These are phyloP conservation scores for Cordyceps sp. DNA, from an alignment of 2,329 filamentous ascomycete genomes.

Conservation along the genomic window DNA sequence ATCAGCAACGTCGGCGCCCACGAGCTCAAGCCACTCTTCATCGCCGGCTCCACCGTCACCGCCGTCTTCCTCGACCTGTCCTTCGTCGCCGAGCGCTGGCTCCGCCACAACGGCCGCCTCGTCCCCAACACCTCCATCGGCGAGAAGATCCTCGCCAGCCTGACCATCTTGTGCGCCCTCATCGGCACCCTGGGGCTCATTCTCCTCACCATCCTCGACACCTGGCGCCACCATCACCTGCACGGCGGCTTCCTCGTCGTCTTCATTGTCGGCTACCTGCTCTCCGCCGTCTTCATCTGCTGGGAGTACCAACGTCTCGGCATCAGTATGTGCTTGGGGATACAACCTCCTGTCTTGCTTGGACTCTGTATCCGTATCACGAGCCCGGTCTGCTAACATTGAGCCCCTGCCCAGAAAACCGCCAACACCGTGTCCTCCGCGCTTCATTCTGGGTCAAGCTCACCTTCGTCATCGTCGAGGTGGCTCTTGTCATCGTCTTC, in stretches of 20 bases:
- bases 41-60: constrained; percentile 52
- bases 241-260: constrained; percentile 66
- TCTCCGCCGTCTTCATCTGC: constrained; percentile 79
- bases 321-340: constrained; percentile 39
- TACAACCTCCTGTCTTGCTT: not conserved
- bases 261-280: constrained; percentile 74
- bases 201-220: constrained; percentile 74
- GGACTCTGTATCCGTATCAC: not conserved
- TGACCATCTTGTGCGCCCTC: constrained; percentile 53
- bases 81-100: constrained; percentile 68
- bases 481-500: constrained; percentile 60
- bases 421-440: constrained; percentile 55
- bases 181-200: constrained; percentile 68
- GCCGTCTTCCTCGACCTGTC: constrained; percentile 67
- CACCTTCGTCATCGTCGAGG: constrained; percentile 64
- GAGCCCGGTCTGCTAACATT: not conserved
- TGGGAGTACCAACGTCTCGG: constrained; percentile 79
- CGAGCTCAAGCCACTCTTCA: constrained; percentile 60
- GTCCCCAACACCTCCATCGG: constrained; percentile 48
- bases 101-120: constrained; percentile 67
- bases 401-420: constrained; percentile 36
- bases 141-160: constrained; percentile 44
- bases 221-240: constrained; percentile 42
- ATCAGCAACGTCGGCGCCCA: constrained; percentile 50
- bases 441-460: constrained; percentile 81